Evolutionary conservation across 768 basidiomycete genomes (phyloP), one percentile per base, ranked within the genome.

Genomic region (Tylopilus balloui): DNA sequence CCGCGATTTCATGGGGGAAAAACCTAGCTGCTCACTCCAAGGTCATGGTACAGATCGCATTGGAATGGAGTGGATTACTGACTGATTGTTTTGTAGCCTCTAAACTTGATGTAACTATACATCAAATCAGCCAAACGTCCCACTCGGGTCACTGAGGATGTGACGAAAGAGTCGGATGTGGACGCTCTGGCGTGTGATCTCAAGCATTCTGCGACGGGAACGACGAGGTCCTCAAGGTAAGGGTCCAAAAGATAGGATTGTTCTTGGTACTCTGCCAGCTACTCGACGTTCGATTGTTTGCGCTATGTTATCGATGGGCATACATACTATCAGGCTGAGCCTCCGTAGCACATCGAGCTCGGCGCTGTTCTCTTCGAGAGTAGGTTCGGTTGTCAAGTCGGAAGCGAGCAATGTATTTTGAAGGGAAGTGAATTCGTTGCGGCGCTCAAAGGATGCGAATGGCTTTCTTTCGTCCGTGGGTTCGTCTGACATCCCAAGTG

Each of bases 61-160:
- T 10, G 23, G 7, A 42, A 40, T 20, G 38, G 44, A 55, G 42
- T 55, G 42, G 45, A 52, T 31, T 19, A 77, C 84, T 73, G 58
- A 95, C 95, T 83, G 70, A 95, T 87, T 1, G 85, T 84, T 72
- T 97, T 97, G 67, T 86, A 82, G 31, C 95, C 93, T 45, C 96
- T 78, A 43, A 82, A 88, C 66, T 93, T 97, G 67, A 89, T 78
- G 59, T 91, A 86, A 63, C 74, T 73, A 65, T 95, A 92, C 38
- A 97, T 69, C 24, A 94, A 69, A 25, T 69, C 63, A 1, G 85
- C 74, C 20, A 90, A 60, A 47, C 79, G 74, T 27, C 73, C 61
- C 21, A 84, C 71, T 46, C 80, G 76, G 17, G 62, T 51, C 6
- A 61, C 51, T 25, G 70, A 74, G 24, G 65, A 61, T 4, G 52